Conservation (phyloP, 106 monocot genomes). For the Ottelia alismoides region DNA sequence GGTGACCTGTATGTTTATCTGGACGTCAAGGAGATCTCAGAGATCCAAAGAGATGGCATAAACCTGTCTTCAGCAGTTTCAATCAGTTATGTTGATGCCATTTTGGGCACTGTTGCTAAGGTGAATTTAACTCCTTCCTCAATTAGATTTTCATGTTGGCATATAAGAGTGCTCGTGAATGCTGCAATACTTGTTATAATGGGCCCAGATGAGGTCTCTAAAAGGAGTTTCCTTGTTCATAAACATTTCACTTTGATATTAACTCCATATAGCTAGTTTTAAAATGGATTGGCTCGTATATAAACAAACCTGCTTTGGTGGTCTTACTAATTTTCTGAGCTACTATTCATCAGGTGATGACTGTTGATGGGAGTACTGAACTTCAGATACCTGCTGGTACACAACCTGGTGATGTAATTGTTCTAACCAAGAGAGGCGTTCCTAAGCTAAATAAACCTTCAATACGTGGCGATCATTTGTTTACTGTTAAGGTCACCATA, state of each 20-base stretch:
- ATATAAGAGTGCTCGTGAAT: too few relatives aligned
- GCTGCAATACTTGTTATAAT: too few relatives aligned
- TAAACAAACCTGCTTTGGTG: too few relatives aligned
- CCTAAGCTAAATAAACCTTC: constrained; percentile 90
- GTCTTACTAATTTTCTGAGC: too few relatives aligned
- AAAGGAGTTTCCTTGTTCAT: too few relatives aligned
- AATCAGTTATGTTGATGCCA: constrained; percentile 83
- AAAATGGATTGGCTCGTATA: too few relatives aligned
- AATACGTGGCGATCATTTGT: constrained; percentile 96
- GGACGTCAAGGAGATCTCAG: constrained; percentile 76
- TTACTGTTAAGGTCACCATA: constrained; percentile 85
- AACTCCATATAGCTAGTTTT: too few relatives aligned
- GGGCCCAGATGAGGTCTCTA: too few relatives aligned
- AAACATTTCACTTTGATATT: too few relatives aligned
- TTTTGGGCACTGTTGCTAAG: constrained; percentile 68
- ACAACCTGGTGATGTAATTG: constrained; percentile 90
- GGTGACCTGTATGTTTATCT: constrained; percentile 97
- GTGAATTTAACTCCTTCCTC: constrained; percentile 48
- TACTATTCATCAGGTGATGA: constrained; percentile 73
- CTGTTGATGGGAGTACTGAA: constrained; percentile 81
- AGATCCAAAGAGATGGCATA: constrained; percentile 88
- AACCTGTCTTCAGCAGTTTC: constrained; percentile 69
- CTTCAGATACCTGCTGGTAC: constrained; percentile 95
- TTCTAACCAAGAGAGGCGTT: constrained; percentile 76
- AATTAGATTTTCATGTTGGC: neutral